Evolutionary conservation across 306 rosid species (phyloP).

Genomic region (Vachellia pachyceras): DNA sequence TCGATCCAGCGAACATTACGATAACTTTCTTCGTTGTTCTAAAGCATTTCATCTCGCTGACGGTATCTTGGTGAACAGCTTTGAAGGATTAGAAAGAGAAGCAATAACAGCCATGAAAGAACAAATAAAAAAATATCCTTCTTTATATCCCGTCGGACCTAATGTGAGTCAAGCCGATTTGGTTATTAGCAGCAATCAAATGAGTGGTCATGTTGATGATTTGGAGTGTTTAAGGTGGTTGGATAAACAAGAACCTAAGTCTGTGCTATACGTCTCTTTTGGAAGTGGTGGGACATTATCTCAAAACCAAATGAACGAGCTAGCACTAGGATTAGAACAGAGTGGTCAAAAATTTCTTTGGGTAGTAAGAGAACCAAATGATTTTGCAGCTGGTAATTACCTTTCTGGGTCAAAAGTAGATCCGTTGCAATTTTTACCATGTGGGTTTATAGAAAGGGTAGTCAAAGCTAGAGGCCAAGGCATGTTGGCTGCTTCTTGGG

Average conservation of each 20-base stretch:
- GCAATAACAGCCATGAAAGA: too few relatives aligned
- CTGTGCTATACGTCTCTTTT: neutral
- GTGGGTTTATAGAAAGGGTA: neutral
- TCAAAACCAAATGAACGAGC: neutral
- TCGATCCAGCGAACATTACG: neutral
- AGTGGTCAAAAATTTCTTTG: too few relatives aligned
- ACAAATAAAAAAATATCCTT: neutral
- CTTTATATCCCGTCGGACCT: neutral
- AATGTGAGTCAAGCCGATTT: too few relatives aligned
- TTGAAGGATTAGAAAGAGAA: neutral
- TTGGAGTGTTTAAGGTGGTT: too few relatives aligned
- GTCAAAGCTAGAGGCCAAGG: neutral
- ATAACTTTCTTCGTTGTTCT: neutral
- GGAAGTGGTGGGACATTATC: neutral
- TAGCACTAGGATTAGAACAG: too few relatives aligned
- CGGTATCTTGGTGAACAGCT: neutral
- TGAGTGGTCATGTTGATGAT: neutral
- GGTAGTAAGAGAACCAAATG: neutral
- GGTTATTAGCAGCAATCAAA: neutral
- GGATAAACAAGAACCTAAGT: too few relatives aligned
- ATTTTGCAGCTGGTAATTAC: neutral
- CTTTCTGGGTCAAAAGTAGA: neutral
- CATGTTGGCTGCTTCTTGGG: too few relatives aligned
- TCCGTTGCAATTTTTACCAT: too few relatives aligned
- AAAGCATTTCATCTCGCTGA: neutral